Base-by-base conservation (phyloP, 139 green algal species). In the Raphidocelis subcapitata region DNA sequence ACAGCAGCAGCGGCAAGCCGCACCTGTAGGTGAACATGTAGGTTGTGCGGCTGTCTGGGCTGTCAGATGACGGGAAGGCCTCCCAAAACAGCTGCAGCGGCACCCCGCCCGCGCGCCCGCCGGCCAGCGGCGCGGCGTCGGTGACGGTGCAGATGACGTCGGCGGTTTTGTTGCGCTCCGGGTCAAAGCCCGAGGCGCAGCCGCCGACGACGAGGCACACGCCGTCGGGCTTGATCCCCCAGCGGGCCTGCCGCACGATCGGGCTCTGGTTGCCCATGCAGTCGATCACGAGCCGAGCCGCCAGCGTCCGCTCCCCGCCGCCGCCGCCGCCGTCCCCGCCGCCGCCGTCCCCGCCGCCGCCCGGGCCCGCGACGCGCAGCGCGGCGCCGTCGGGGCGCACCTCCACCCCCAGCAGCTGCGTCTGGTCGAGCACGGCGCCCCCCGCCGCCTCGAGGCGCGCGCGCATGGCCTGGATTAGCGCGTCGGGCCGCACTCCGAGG, bases 21-120 rank as follows among this genome's bases (percentile, higher is more conserved):
- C n/a, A n/a, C 33, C 97, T 67, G 79, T 99, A 99, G 0, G 89
- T 83, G 85, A 99, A 98, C 85, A 98, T 93, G 86, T 99, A 99
- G 33, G 92, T 96, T 2, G 95, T 99, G 15, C 94, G 88, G 5
- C 49, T 52, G 82, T 97, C 90, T 5, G 59, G 77, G 3, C 84
- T 75, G 44, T 77, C 70, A 56, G 70, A 49, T 8, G 92, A 87
- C 31, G 94, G 92, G 72, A 97, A 98, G 2, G 93, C 90, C 81
- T 97, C 91, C 92, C 93, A 97, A 72, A 96, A 97, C 73, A 84
- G 88, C 80, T 97, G 93, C 49, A 90, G 57, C 77, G 72, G 72
- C 52, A 37, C 29, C 16, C 21, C 12, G 49, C 49, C 47, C 28
- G 20, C 31, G 60, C 51, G 44, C n/a, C 33, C 36, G 49, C 12